A percentile compares a stretch with the other conserved stretches of the same genome.
These are phyloP conservation scores for Arthrinium puccinioides DNA, from an alignment of 2,329 filamentous ascomycete species.

Conservation along the genomic window DNA sequence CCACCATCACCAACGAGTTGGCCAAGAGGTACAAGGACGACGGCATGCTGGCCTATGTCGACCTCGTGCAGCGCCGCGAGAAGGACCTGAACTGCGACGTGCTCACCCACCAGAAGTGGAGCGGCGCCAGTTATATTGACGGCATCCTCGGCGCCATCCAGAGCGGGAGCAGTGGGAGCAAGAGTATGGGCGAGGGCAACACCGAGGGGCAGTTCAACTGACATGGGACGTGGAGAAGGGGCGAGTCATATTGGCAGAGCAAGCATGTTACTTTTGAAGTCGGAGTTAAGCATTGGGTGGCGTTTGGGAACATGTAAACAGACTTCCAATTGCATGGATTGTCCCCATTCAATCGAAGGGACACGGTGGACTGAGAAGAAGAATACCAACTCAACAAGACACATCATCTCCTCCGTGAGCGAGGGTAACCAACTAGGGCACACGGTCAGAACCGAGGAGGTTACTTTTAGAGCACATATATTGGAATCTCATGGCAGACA, in stretches of 20 bases:
- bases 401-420: too few relatives aligned
- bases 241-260: neutral
- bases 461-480: too few relatives aligned
- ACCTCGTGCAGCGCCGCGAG: constrained; percentile 80
- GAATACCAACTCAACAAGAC: too few relatives aligned
- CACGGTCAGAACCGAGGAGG: too few relatives aligned
- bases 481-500: too few relatives aligned
- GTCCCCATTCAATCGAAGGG: too few relatives aligned
- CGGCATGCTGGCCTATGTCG: constrained; percentile 97
- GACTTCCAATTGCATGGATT: too few relatives aligned
- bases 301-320: constrained; percentile 1
- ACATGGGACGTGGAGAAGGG: neutral
- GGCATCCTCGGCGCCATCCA: constrained; percentile 86
- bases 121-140: constrained; percentile 65
- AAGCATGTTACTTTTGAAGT: too few relatives aligned
- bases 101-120: constrained; percentile 91
- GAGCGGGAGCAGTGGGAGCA: constrained; percentile 81
- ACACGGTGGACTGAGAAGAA: too few relatives aligned
- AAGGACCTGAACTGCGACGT: constrained; percentile 89
- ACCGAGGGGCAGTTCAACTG: constrained; percentile 64
- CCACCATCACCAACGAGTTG: constrained; percentile 63
- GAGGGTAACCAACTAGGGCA: too few relatives aligned
- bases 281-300: constrained; percentile 6
- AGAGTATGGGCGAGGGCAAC: constrained; percentile 92
- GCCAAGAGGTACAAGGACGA: constrained; percentile 77